Evolutionary conservation across 345 rosid genomes (phyloP), one percentile per base, ranked within the genome.

Genomic region (Salix udensis): DNA sequence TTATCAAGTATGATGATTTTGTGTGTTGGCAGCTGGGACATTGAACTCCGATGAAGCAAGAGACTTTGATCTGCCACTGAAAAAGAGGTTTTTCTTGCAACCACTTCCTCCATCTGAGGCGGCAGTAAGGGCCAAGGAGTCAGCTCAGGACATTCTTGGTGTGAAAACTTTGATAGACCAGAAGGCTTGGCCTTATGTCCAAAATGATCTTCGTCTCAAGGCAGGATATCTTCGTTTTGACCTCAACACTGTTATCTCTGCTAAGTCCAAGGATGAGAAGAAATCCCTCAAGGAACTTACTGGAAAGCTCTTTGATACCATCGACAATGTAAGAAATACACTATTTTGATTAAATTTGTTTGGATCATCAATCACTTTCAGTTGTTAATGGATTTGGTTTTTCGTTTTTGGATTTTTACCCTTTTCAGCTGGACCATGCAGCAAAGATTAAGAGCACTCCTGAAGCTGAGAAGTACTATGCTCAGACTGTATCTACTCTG

Each of bases 111-210:
- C 98, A 8, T 21, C 83, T 8, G 79, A 88, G 82, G 98, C 98
- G 24, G 94, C 89, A 9, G 80, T 81, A 71, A 88, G 98, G 74
- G 94, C 97, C 18, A 93, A 93, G 84, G 98, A 88, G 44, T 91
- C 98, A 5, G 97, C 98, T 4, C 84, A 90, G 84, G 98, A 93
- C 0, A 95, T 95, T 68, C 23, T 93, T 14, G 82, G 82, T 31
- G 98, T 95, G 76, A 95, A 95, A 87, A 15, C 65, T 14, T 74
- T 88, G 70, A 95, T 95, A 19, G 98, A 95, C 79, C 91, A 91
- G 88, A 95, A 93, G 81, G 93, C 94, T 3, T 95, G 98, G 98
- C 96, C 98, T 0, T 91, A 87, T 75, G 98, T 95, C 72, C 88
- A 83, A 76, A 95, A 89, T 62, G 96, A 95, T 75, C 98, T 95